Base-by-base conservation (phyloP, 805 yeast genomes). In the Kuraishia hungarica region DNA sequence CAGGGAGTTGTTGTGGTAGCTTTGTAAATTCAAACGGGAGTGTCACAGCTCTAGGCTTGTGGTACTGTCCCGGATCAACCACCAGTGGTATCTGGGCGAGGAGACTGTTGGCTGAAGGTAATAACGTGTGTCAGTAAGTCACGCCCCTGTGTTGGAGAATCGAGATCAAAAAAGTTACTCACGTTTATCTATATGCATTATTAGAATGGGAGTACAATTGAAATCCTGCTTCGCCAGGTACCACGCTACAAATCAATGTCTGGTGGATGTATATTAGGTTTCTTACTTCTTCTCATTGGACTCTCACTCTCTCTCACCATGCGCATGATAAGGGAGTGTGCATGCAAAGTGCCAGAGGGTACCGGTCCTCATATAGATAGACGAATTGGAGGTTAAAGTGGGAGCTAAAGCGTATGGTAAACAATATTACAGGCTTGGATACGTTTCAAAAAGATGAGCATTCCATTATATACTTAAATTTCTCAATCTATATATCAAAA, bases 71-170 rank as follows among this genome's bases (percentile, higher is more conserved):
- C 1, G 70, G 70, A 10, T 53, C 53, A 29, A 62, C 66, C 5
- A 62, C 55, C 17, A 67, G 57, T 7, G 70, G 69, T 1, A 67
- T 64, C 46, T 66, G 70, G 2, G 64, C 61, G 2, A 67, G 55
- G 6, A 67, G 52, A 19, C 60, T 57, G 48, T 59, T 57, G 13
- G 64, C 58, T 56, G n/a, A 2, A n/a, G 39, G 19, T n/a, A 8
- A 21, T 6, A 26, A 10, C 10, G 29, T 5, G 50, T 47, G 50
- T 20, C 50, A 21, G 50, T 35, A 15, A 4, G 11, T 13, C 17
- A 15, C n/a, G 43, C 43, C 17, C 3, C 11, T 35, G 43, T 13
- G 11, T 35, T 35, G n/a, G n/a, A 35, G 43, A 22, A 7, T 6
- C 1, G n/a, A 24, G 22, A 24, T 10, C 21, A 17, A 49, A 2